phyloP scores from a whole-genome alignment of 257 asterid genomes.

The Lavandula angustifolia region DNA sequence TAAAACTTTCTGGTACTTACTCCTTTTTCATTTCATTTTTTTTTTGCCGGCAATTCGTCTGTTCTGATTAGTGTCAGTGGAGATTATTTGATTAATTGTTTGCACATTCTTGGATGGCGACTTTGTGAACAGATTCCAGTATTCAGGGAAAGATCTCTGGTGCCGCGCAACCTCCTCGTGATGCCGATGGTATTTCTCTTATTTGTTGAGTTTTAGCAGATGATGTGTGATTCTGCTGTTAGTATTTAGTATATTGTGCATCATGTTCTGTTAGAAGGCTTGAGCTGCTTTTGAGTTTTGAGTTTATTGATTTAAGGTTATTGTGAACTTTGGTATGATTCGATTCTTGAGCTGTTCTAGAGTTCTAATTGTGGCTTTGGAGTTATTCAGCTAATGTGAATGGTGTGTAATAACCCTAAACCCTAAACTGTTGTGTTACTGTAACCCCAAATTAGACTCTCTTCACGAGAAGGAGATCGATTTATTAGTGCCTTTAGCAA shows the following conservation, averaged over 20 bases:
- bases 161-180: slow-evolving; percentile 91
- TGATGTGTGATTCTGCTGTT: slow-evolving; percentile 10
- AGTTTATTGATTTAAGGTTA: neutral
- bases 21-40: neutral
- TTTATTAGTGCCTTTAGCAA: neutral
- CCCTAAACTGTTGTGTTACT: too few relatives aligned
- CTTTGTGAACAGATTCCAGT: slow-evolving; percentile 67
- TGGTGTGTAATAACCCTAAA: slow-evolving; percentile 9
- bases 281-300: neutral
- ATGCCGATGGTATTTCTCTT: slow-evolving; percentile 75
- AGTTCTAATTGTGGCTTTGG: neutral
- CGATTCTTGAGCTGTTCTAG: slow-evolving; percentile 16
- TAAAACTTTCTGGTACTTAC: slow-evolving; percentile 66
- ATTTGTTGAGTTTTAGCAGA: neutral
- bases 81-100: neutral
- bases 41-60: neutral
- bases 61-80: slow-evolving; percentile 15
- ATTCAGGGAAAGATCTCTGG: slow-evolving; percentile 91
- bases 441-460: neutral
- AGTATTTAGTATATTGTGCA: neutral
- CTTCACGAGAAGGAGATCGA: neutral
- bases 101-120: slow-evolving; percentile 22
- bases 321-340: slow-evolving; percentile 11
- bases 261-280: slow-evolving; percentile 17
- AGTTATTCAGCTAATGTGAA: slow-evolving; percentile 9